phyloP scores from a whole-genome alignment of 2,329 filamentous ascomycete genomes.

The Sporothrix pallida region DNA sequence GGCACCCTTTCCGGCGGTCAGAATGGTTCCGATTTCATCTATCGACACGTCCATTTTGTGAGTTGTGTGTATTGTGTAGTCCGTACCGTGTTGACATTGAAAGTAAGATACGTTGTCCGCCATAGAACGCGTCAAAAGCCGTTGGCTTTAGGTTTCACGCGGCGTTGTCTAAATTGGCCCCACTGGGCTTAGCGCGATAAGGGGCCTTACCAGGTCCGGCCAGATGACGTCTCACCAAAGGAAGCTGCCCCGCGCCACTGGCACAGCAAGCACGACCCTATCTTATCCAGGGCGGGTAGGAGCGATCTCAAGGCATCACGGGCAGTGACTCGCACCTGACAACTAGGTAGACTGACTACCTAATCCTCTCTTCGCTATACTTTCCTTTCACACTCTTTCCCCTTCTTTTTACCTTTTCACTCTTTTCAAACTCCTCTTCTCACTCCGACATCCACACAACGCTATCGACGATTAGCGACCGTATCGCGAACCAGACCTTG shows the following conservation, averaged over 20 bases:
- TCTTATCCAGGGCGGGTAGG: slow-evolving; percentile 8
- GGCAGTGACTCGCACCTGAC: slow-evolving; percentile 24
- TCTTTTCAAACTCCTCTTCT: neutral
- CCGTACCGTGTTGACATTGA: slow-evolving; percentile 70
- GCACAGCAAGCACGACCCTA: neutral
- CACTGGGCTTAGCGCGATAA: slow-evolving; percentile 13
- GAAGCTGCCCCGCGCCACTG: slow-evolving; percentile 19
- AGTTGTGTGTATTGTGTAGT: slow-evolving; percentile 41
- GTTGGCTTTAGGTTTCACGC: slow-evolving; percentile 49
- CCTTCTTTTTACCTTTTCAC: neutral
- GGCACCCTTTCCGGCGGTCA: slow-evolving; percentile 82
- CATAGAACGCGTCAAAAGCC: slow-evolving; percentile 48
- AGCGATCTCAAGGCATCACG: slow-evolving; percentile 7
- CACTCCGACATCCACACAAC: neutral
- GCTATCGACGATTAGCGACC: too few relatives aligned
- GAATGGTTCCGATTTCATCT: slow-evolving; percentile 85
- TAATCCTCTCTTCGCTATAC: neutral
- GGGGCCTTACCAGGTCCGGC: neutral
- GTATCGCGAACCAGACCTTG: neutral
- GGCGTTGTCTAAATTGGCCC: neutral
- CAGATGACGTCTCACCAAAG: slow-evolving; percentile 18
- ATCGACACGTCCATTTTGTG: slow-evolving; percentile 82
- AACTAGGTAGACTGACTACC: neutral
- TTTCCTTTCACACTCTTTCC: neutral
- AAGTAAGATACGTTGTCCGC: neutral